Percentiles rank a stretch among this genome's conserved stretches.
These are phyloP conservation scores for Triticum timopheevii DNA, from an alignment of 176 grass and related monocot genomes.

Conservation along the genomic window DNA sequence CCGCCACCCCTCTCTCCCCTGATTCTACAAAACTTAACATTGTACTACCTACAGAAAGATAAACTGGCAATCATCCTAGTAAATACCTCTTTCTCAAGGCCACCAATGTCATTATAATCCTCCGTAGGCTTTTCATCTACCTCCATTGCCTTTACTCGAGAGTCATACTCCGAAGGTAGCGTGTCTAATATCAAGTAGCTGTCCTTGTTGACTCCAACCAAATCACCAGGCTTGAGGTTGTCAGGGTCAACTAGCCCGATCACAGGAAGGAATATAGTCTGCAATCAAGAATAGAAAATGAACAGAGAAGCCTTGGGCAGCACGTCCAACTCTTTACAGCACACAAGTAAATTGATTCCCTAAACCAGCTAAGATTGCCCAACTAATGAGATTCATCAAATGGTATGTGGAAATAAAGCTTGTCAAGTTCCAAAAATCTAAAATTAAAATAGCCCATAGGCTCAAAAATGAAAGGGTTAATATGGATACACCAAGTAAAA, in stretches of 20 bases:
- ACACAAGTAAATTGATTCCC: background rate
- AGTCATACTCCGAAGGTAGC: constrained; percentile 84
- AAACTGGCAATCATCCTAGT: background rate
- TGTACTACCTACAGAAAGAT: background rate
- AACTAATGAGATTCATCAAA: constrained; percentile 4
- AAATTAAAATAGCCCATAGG: background rate
- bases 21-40: background rate
- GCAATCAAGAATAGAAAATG: constrained; percentile 26
- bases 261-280: constrained; percentile 92
- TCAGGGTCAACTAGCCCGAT: constrained; percentile 89
- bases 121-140: constrained; percentile 92
- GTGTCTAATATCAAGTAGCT: constrained; percentile 90
- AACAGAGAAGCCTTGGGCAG: background rate
- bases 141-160: constrained; percentile 87
- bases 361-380: background rate
- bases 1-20: too few species aligned
- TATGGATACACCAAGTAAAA: background rate
- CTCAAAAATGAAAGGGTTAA: background rate
- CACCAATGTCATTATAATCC: constrained; percentile 95
- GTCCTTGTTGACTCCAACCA: constrained; percentile 90
- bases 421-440: background rate
- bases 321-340: background rate
- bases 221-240: constrained; percentile 79
- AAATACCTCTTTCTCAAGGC: constrained; percentile 87
- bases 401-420: background rate